phyloP scores from a whole-genome alignment of 805 yeast species.

The Scheffersomyces coipomensis region DNA sequence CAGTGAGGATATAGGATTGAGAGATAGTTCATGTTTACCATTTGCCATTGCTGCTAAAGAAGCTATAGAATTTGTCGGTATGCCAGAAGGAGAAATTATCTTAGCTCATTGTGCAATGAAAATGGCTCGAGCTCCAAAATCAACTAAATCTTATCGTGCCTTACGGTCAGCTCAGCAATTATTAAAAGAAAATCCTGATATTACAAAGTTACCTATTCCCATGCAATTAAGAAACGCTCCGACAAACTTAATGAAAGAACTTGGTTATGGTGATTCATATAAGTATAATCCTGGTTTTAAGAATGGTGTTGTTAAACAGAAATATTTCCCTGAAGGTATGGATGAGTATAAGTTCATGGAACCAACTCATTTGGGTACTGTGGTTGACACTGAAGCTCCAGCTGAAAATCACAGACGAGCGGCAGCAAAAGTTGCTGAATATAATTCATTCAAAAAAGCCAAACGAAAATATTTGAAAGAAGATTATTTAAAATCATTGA shows the following conservation, averaged over 20 bases:
- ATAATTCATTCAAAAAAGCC: conserved; percentile 15
- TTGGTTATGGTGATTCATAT: conserved; percentile 83
- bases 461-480: conserved; percentile 4
- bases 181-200: conserved; percentile 55
- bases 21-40: conserved; percentile 81
- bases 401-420: conserved; percentile 10
- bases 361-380: conserved; percentile 54
- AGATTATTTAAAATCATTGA: conserved; percentile 4
- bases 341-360: conserved; percentile 45
- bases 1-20: conserved; percentile 87
- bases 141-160: conserved; percentile 82
- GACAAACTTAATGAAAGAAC: conserved; percentile 81
- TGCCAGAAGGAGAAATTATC: conserved; percentile 91
- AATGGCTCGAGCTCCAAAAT: conserved; percentile 79
- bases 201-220: conserved; percentile 66
- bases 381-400: conserved; percentile 16
- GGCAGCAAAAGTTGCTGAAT: conserved; percentile 14
- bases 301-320: conserved; percentile 73
- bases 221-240: conserved; percentile 93
- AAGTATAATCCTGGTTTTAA: conserved; percentile 83
- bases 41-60: conserved; percentile 84
- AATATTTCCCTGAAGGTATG: conserved; percentile 68
- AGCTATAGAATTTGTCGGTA: conserved; percentile 84
- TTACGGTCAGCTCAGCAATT: conserved; percentile 64
- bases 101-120: conserved; percentile 93